These are phyloP conservation scores for Suaeda aralocaspica DNA, from an alignment of 148 eudicot species.

Conservation along the genomic window DNA sequence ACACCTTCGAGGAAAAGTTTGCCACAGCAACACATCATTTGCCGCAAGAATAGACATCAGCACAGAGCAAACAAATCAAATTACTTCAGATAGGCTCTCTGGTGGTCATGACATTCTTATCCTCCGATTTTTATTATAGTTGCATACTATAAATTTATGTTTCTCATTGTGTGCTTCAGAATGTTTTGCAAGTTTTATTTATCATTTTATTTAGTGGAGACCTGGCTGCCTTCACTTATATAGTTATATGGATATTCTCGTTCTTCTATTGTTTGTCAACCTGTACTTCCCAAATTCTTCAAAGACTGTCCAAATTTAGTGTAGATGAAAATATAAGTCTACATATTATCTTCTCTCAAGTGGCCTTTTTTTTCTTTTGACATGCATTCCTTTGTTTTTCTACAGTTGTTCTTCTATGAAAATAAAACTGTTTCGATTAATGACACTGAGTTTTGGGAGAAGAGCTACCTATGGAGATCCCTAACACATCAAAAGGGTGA, in stretches of 20 bases:
- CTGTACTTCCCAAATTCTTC: neutral
- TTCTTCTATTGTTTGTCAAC: neutral
- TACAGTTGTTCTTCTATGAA: slow-evolving; percentile 87
- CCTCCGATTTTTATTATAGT: too few relatives aligned
- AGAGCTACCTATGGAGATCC: slow-evolving; percentile 64
- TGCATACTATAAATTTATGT: too few relatives aligned
- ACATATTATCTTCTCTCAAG: neutral
- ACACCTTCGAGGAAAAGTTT: too few relatives aligned
- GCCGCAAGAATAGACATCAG: too few relatives aligned
- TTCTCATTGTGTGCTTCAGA: too few relatives aligned
- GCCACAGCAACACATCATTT: too few relatives aligned
- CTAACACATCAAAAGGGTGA: slow-evolving; percentile 39
- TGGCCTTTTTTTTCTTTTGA: neutral
- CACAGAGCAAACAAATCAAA: too few relatives aligned
- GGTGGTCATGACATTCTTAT: too few relatives aligned
- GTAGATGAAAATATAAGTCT: neutral
- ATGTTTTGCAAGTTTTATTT: too few relatives aligned
- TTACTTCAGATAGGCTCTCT: too few relatives aligned
- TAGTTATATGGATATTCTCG: neutral
- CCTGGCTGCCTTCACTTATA: neutral
- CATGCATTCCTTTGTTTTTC: neutral
- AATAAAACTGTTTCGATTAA: slow-evolving; percentile 63
- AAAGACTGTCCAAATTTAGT: neutral
- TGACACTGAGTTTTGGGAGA: slow-evolving; percentile 95
- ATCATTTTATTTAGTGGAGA: neutral